Evolutionary conservation across 2,329 filamentous ascomycete genomes (phyloP).

Genomic region (Ceratocystiopsis sp.): DNA sequence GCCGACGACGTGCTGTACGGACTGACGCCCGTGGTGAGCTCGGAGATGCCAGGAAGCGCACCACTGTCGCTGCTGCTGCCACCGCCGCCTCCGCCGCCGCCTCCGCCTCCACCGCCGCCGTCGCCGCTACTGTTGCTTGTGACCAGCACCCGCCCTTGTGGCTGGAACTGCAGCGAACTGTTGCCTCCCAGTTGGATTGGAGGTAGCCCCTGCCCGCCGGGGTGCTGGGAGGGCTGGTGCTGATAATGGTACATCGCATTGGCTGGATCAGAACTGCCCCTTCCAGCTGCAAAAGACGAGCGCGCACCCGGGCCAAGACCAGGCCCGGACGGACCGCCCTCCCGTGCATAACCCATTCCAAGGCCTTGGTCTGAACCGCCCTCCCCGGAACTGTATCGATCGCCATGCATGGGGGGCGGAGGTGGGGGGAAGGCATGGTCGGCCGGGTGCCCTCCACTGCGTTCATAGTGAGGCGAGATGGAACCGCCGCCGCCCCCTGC

Average conservation of each 20-base stretch:
- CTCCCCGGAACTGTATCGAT: neutral
- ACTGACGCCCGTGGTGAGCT: slow-evolving; percentile 46
- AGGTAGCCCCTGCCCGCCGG: slow-evolving; percentile 26
- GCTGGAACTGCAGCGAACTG: neutral
- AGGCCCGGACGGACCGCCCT: no score
- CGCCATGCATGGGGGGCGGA: slow-evolving; percentile 6
- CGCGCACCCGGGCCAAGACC: no score
- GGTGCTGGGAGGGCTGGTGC: slow-evolving; percentile 13
- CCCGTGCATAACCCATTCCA: no score
- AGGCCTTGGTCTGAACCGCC: no score
- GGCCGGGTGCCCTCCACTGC: slow-evolving; percentile 11
- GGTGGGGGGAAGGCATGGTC: slow-evolving; percentile 5
- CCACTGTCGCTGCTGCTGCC: slow-evolving; percentile 6
- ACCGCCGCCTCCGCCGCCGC: no score
- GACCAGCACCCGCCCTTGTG: no score
- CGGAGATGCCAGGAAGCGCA: slow-evolving; percentile 41
- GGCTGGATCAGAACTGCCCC: slow-evolving; percentile 1
- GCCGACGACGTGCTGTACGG: slow-evolving; percentile 35
- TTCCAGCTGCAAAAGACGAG: no score
- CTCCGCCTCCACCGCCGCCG: no score
- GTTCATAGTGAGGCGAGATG: slow-evolving; percentile 27
- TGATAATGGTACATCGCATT: slow-evolving; percentile 15
- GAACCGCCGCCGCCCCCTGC: slow-evolving; percentile 11
- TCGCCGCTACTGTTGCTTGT: no score
- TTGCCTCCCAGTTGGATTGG: slow-evolving; percentile 28